Percentiles rank a stretch among this genome's conserved stretches.
Conservation (phyloP, 495 filamentous ascomycete species). For the Aspergillus biplanus region DNA sequence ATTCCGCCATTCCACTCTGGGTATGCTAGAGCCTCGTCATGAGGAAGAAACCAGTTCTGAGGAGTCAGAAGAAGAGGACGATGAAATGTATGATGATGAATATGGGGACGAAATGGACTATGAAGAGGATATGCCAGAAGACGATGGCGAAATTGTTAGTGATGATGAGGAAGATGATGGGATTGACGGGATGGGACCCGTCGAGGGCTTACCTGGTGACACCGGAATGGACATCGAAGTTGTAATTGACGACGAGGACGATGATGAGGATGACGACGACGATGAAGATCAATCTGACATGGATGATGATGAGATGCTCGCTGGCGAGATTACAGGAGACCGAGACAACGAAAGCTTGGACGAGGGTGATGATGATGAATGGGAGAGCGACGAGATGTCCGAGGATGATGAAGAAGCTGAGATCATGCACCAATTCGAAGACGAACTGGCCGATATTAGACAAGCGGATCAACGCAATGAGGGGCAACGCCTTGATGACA, state of each 20-base stretch:
- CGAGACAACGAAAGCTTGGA: conserved; percentile 66
- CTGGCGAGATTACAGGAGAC: conserved; percentile 61
- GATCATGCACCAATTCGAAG: conserved; percentile 53
- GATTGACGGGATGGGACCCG: conserved; percentile 75
- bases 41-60: conserved; percentile 72
- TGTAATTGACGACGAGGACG: conserved; percentile 74
- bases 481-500: conserved; percentile 50
- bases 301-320: conserved; percentile 57
- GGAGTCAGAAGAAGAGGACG: conserved; percentile 70
- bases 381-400: conserved; percentile 62
- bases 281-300: conserved; percentile 61
- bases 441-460: conserved; percentile 63
- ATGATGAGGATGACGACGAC: conserved; percentile 69
- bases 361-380: conserved; percentile 61
- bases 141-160: conserved; percentile 84
- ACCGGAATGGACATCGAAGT: conserved; percentile 79
- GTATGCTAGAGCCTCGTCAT: conserved; percentile 86
- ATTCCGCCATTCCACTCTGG: conserved; percentile 92
- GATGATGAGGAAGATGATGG: conserved; percentile 77
- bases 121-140: conserved; percentile 72
- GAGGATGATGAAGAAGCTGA: conserved; percentile 59
- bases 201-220: conserved; percentile 85
- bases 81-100: conserved; percentile 84
- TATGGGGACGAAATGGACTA: conserved; percentile 92
- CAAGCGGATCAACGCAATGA: conserved; percentile 68